A percentile compares a stretch with the other conserved stretches of the same genome.
phyloP scores from a whole-genome alignment of 768 basidiomycete species.

The Zangia roseola region DNA sequence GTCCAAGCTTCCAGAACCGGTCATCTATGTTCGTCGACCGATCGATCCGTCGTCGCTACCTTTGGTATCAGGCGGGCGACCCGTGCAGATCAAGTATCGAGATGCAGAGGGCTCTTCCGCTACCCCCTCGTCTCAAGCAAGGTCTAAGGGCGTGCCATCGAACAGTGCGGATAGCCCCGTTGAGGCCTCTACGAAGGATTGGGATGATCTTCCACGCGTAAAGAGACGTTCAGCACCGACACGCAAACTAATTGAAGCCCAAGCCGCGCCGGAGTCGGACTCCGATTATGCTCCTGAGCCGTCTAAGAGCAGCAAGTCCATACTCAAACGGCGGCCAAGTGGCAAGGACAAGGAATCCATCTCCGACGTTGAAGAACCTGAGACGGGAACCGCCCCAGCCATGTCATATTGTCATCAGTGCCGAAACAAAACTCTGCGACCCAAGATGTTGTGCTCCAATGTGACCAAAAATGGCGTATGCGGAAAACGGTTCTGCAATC shows the following conservation, averaged over 20 bases:
- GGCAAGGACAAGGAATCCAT: background rate
- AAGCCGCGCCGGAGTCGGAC: constrained; percentile 7
- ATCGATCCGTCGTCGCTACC: constrained; percentile 21
- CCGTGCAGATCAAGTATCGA: constrained; percentile 33
- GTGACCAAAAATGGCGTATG: constrained; percentile 19
- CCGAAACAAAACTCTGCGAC: constrained; percentile 21
- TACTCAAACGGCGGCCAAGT: constrained; percentile 1
- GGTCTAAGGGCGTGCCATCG: background rate
- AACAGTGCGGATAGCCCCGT: background rate
- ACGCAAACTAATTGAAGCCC: constrained; percentile 14
- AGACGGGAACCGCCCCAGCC: background rate
- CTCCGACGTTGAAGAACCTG: background rate
- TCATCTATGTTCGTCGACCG: constrained; percentile 32
- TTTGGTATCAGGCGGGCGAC: constrained; percentile 17
- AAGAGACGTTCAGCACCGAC: constrained; percentile 15
- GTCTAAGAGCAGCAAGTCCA: constrained; percentile 1
- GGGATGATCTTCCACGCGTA: background rate
- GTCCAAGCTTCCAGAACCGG: constrained; percentile 21
- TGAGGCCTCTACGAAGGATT: background rate
- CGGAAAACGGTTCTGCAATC: constrained; percentile 35
- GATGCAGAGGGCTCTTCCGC: constrained; percentile 6
- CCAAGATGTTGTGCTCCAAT: constrained; percentile 38
- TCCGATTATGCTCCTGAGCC: constrained; percentile 12
- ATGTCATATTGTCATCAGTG: constrained; percentile 38
- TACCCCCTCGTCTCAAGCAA: background rate